These are phyloP conservation scores for Mucor lusitanicus DNA, from an alignment of 371 early-diverging fungal species.

Conservation along the genomic window DNA sequence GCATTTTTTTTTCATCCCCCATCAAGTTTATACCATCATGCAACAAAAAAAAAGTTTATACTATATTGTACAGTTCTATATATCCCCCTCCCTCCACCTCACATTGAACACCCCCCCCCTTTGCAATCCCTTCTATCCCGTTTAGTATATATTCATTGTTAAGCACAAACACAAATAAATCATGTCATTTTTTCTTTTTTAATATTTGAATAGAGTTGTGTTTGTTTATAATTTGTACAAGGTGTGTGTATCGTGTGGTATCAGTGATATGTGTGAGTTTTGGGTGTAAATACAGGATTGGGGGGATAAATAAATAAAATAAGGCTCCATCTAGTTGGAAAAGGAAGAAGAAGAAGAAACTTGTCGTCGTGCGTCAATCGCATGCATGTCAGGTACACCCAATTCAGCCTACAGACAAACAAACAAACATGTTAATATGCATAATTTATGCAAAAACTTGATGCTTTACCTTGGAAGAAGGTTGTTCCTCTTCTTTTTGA, in stretches of 20 bases:
- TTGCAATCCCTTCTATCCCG: neutral
- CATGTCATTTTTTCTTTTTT: neutral
- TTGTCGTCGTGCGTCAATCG: conserved; percentile 33
- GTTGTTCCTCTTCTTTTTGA: conserved; percentile 3
- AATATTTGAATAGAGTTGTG: neutral
- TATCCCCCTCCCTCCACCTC: no score
- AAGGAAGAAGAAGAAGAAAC: neutral
- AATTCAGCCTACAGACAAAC: conserved; percentile 31
- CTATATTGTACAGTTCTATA: neutral
- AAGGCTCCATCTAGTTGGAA: neutral
- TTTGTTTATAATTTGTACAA: neutral
- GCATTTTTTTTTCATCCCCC: neutral
- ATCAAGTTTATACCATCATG: neutral
- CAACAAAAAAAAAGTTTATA: neutral
- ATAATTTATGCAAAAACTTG: neutral
- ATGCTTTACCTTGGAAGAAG: neutral
- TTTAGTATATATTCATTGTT: conserved; percentile 1
- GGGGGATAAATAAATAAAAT: no score
- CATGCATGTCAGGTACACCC: conserved; percentile 45
- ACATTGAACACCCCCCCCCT: neutral
- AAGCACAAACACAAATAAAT: neutral
- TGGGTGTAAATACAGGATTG: neutral
- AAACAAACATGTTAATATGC: neutral
- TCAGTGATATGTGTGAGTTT: neutral
- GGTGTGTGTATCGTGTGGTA: neutral